phyloP scores from a whole-genome alignment of 2,329 filamentous ascomycete genomes.

The Thelonectria rubi region DNA sequence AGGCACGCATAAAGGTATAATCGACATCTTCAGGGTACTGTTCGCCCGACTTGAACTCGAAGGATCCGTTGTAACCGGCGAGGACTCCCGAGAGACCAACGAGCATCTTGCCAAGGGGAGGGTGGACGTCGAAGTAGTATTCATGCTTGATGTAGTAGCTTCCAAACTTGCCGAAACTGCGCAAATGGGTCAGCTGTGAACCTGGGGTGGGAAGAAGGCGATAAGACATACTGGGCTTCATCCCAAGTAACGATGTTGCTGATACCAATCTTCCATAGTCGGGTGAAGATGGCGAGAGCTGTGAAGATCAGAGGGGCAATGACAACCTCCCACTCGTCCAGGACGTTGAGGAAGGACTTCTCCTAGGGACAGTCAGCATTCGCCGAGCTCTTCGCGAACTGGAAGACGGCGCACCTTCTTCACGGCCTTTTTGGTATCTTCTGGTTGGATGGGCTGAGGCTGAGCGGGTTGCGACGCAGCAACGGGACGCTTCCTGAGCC shows the following conservation, averaged over 20 bases:
- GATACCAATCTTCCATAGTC: constrained; percentile 74
- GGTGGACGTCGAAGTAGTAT: constrained; percentile 95
- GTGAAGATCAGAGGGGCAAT: constrained; percentile 70
- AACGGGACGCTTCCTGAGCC: constrained; percentile 63
- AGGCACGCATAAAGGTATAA: constrained; percentile 98
- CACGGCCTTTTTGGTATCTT: constrained; percentile 67
- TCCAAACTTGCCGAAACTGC: constrained; percentile 93
- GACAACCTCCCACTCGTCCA: constrained; percentile 71
- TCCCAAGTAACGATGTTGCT: constrained; percentile 75
- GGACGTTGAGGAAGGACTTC: constrained; percentile 67
- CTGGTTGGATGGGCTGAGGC: constrained; percentile 54
- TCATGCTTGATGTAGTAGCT: constrained; percentile 99
- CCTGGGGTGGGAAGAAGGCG: constrained; percentile 11
- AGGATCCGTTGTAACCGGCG: constrained; percentile 97
- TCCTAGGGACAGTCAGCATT: constrained; percentile 49
- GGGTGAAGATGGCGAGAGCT: constrained; percentile 70
- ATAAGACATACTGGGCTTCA: constrained; percentile 66
- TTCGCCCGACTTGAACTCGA: constrained; percentile 99
- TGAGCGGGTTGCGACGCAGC: constrained; percentile 49
- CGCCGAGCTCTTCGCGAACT: background rate
- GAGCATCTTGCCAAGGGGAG: constrained; percentile 97
- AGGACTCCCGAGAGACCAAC: constrained; percentile 96
- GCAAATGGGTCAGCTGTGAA: constrained; percentile 23
- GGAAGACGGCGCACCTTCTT: constrained; percentile 60
- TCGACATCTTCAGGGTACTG: constrained; percentile 92